phyloP scores from a whole-genome alignment of 2,329 filamentous ascomycete genomes.

The Monosporascus sp. region DNA sequence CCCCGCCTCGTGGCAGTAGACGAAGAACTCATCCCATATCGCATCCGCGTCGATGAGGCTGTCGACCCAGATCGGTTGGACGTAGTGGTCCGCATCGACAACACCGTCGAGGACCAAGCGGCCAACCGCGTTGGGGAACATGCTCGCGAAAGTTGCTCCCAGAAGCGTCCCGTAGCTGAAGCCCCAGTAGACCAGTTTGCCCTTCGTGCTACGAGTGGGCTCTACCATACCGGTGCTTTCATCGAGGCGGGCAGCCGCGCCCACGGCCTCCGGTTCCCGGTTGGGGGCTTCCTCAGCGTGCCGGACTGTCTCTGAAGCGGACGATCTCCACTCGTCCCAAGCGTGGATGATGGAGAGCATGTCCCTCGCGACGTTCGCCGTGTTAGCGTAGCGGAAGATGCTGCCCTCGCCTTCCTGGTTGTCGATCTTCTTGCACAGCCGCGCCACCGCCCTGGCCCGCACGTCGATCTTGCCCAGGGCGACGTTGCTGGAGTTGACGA shows the following conservation, averaged over 20 bases:
- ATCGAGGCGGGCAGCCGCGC: constrained; percentile 1
- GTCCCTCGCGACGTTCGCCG: constrained; percentile 32
- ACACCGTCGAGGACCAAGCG: constrained; percentile 35
- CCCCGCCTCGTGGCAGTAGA: constrained; percentile 40
- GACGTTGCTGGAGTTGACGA: constrained; percentile 29
- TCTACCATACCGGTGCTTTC: constrained; percentile 5
- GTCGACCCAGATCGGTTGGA: constrained; percentile 32
- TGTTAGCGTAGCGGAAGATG: constrained; percentile 29
- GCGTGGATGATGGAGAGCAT: constrained; percentile 36
- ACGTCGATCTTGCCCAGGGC: constrained; percentile 24
- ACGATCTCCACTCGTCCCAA: constrained; percentile 30
- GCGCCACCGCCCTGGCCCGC: constrained; percentile 24
- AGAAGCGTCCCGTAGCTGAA: constrained; percentile 36
- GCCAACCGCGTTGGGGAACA: constrained; percentile 38
- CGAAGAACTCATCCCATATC: constrained; percentile 40
- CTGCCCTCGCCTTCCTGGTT: constrained; percentile 21
- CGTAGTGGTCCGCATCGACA: constrained; percentile 37
- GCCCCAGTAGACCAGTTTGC: constrained; percentile 34
- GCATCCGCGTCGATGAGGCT: constrained; percentile 41
- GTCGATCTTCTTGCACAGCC: constrained; percentile 28
- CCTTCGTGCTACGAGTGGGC: constrained; percentile 14
- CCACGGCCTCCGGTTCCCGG: constrained; percentile 5
- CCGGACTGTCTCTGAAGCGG: constrained; percentile 2
- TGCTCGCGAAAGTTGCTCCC: constrained; percentile 34
- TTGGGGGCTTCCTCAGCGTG: not conserved